Evolutionary conservation across 306 rosid genomes (phyloP).

Genomic region (Vicia faba): DNA sequence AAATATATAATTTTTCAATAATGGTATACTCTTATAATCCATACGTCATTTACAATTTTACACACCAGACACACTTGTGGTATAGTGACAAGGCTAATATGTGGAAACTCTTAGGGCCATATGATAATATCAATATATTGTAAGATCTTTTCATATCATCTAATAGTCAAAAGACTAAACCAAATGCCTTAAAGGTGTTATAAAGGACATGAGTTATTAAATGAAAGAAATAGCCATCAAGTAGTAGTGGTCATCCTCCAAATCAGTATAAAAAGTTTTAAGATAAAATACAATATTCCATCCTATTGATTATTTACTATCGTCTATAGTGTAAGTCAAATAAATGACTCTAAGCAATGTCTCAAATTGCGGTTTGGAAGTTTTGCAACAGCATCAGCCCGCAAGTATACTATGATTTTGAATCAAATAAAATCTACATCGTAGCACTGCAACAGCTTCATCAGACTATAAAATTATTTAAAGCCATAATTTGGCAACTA

Average conservation of each 20-base stretch:
- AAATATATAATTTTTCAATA: no score
- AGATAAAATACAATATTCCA: slow-evolving; percentile 7
- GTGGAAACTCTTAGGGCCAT: no score
- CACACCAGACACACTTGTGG: neutral
- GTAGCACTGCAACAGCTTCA: no score
- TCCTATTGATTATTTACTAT: neutral
- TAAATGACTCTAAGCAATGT: no score
- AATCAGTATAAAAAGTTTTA: neutral
- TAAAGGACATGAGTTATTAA: slow-evolving; percentile 19
- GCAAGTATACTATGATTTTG: no score
- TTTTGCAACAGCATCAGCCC: no score
- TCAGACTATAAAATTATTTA: no score
- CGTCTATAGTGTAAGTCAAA: neutral
- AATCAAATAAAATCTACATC: no score
- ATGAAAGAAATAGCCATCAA: slow-evolving; percentile 21
- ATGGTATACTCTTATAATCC: neutral
- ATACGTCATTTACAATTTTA: no score
- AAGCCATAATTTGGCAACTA: no score
- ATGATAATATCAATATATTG: no score
- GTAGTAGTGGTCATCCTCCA: slow-evolving; percentile 17
- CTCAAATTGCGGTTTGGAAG: neutral
- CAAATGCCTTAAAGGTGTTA: slow-evolving; percentile 2
- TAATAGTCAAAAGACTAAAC: neutral
- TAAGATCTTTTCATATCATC: neutral
- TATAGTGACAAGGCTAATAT: no score